phyloP scores from a whole-genome alignment of 495 filamentous ascomycete species.

The Penicillium paxilli region DNA sequence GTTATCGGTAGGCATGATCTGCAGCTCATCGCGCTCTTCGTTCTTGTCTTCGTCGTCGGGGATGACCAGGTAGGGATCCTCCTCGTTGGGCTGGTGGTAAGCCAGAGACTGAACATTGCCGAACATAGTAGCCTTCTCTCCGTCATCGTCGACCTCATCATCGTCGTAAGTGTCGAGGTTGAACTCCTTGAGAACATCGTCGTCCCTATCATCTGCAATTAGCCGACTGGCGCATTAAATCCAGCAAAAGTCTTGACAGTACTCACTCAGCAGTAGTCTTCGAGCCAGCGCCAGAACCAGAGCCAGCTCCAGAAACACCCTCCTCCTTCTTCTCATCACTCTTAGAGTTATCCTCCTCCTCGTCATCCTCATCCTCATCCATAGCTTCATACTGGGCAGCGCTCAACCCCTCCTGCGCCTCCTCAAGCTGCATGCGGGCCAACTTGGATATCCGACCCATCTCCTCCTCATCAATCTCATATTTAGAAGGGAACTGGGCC shows the following conservation, averaged over 20 bases:
- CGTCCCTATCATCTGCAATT: slow-evolving; percentile 51
- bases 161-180: slow-evolving; percentile 93
- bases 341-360: slow-evolving; percentile 22
- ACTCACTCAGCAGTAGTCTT: slow-evolving; percentile 25
- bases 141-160: slow-evolving; percentile 66
- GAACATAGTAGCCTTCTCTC: slow-evolving; percentile 83
- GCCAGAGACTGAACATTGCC: slow-evolving; percentile 90
- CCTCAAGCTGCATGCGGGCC: slow-evolving; percentile 88
- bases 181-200: slow-evolving; percentile 92
- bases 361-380: slow-evolving; percentile 38
- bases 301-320: slow-evolving; percentile 16
- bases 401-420: slow-evolving; percentile 82
- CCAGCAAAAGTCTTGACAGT: background rate
- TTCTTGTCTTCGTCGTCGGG: slow-evolving; percentile 66
- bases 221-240: slow-evolving; percentile 6
- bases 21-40: slow-evolving; percentile 90
- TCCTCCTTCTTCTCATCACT: slow-evolving; percentile 26
- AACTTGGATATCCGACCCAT: slow-evolving; percentile 86
- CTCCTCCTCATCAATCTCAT: slow-evolving; percentile 90
- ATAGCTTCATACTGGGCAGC: slow-evolving; percentile 53
- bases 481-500: slow-evolving; percentile 85
- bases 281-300: slow-evolving; percentile 9
- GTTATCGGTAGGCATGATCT: slow-evolving; percentile 91
- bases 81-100: slow-evolving; percentile 88
- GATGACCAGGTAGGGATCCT: slow-evolving; percentile 95